Conservation (phyloP, 2,329 filamentous ascomycete species). For the Exutisphaerella laricina region DNA sequence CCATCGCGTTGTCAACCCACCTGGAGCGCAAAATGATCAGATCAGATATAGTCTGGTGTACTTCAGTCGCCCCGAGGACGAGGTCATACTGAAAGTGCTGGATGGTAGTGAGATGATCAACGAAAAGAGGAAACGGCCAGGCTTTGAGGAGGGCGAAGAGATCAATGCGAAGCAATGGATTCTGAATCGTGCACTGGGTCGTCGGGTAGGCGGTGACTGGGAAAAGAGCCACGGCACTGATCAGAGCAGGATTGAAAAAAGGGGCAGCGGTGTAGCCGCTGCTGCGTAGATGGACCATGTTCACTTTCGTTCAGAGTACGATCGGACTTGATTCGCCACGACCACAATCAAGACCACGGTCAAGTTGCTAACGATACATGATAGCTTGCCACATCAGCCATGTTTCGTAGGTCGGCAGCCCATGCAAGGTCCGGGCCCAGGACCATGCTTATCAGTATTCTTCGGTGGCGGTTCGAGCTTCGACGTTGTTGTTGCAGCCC, state of each 20-base stretch:
- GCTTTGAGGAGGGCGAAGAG: constrained; percentile 22
- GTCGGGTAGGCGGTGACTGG: constrained; percentile 16
- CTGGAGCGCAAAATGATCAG: constrained; percentile 41
- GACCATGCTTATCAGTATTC: too few relatives aligned
- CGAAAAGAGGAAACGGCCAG: constrained; percentile 20
- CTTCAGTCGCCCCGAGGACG: constrained; percentile 49
- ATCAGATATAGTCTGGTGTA: constrained; percentile 51
- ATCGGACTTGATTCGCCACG: too few relatives aligned
- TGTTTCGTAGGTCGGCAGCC: too few relatives aligned
- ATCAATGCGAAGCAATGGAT: constrained; percentile 36
- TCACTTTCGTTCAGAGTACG: too few relatives aligned
- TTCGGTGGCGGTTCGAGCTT: too few relatives aligned
- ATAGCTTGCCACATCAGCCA: too few relatives aligned
- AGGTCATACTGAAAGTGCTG: constrained; percentile 39
- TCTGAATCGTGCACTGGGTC: constrained; percentile 36
- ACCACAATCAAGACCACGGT: too few relatives aligned
- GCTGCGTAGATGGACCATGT: neutral
- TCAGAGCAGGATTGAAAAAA: constrained; percentile 17
- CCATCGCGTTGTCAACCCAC: constrained; percentile 48
- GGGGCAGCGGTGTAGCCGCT: constrained; percentile 11
- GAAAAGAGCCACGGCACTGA: constrained; percentile 17
- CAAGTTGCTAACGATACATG: too few relatives aligned
- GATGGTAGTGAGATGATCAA: constrained; percentile 31
- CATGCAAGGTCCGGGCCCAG: too few relatives aligned
- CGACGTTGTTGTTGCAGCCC: too few relatives aligned